phyloP scores from a whole-genome alignment of 2,329 filamentous ascomycete species.

The Rhynchosporium agropyri region DNA sequence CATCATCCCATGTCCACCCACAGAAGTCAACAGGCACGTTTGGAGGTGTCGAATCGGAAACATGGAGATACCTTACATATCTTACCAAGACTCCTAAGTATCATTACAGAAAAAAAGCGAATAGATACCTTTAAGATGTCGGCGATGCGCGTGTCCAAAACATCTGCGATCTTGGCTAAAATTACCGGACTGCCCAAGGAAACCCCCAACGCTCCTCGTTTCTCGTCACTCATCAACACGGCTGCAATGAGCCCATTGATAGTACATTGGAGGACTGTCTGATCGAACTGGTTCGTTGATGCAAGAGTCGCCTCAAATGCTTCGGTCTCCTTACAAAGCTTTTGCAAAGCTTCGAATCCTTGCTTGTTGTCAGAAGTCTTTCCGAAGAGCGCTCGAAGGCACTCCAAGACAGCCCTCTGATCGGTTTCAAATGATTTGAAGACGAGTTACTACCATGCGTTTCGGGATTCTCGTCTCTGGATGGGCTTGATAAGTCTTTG shows the following conservation, averaged over 20 bases:
- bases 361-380: slow-evolving; percentile 41
- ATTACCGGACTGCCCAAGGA: slow-evolving; percentile 53
- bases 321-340: slow-evolving; percentile 46
- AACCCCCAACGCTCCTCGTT: slow-evolving; percentile 52
- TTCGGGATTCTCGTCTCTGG: slow-evolving; percentile 54
- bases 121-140: slow-evolving; percentile 44
- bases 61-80: too few species aligned
- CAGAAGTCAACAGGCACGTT: not conserved
- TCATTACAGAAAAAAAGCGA: not conserved
- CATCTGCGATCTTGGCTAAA: slow-evolving; percentile 56
- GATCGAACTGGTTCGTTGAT: slow-evolving; percentile 45
- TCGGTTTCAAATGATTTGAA: slow-evolving; percentile 54
- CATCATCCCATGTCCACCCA: slow-evolving; percentile 53
- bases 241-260: slow-evolving; percentile 53
- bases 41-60: not conserved
- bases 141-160: slow-evolving; percentile 58
- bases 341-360: slow-evolving; percentile 47
- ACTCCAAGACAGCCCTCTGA: slow-evolving; percentile 48
- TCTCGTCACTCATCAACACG: slow-evolving; percentile 56
- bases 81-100: not conserved
- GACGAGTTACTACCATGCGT: slow-evolving; percentile 58
- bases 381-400: slow-evolving; percentile 55
- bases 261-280: slow-evolving; percentile 47
- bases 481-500: slow-evolving; percentile 47
- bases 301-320: slow-evolving; percentile 42